These are phyloP conservation scores for Sporothrix protearum DNA, from an alignment of 2,329 filamentous ascomycete species.

Conservation along the genomic window DNA sequence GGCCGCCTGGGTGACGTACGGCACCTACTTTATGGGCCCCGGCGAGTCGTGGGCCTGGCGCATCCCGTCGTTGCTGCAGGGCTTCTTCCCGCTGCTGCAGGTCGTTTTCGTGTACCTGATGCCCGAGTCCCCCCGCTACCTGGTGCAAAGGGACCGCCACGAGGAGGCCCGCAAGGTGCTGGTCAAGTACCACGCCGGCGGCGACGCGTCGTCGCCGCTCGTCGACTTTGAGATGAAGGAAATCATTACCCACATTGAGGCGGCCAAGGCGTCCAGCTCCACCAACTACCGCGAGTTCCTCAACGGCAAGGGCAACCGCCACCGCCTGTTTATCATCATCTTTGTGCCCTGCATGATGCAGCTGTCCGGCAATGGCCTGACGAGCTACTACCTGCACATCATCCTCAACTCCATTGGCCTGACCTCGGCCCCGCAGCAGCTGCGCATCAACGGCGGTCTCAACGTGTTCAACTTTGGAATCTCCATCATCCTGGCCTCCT, in stretches of 20 bases:
- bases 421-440: slow-evolving; percentile 38
- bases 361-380: slow-evolving; percentile 15
- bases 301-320: slow-evolving; percentile 27
- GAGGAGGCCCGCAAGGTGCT: slow-evolving; percentile 28
- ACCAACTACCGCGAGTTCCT: slow-evolving; percentile 39
- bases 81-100: slow-evolving; percentile 35
- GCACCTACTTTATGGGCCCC: slow-evolving; percentile 31
- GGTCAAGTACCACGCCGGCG: slow-evolving; percentile 36
- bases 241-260: slow-evolving; percentile 13
- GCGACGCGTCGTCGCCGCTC: slow-evolving; percentile 40
- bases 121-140: slow-evolving; percentile 20
- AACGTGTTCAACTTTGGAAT: slow-evolving; percentile 26
- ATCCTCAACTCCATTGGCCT: slow-evolving; percentile 29
- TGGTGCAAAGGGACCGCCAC: slow-evolving; percentile 27
- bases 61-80: slow-evolving; percentile 54
- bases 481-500: slow-evolving; percentile 27
- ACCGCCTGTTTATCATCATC: slow-evolving; percentile 21
- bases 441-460: slow-evolving; percentile 40
- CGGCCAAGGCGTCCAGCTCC: not conserved
- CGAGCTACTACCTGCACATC: slow-evolving; percentile 19
- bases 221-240: slow-evolving; percentile 47
- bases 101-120: slow-evolving; percentile 21
- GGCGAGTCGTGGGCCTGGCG: slow-evolving; percentile 51
- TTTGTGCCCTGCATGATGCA: slow-evolving; percentile 20
- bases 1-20: slow-evolving; percentile 36